Percentiles rank a stretch among this genome's conserved stretches.
These are phyloP conservation scores for Tetradesmus lagerheimii DNA, from an alignment of 139 green algal species.

Conservation along the genomic window DNA sequence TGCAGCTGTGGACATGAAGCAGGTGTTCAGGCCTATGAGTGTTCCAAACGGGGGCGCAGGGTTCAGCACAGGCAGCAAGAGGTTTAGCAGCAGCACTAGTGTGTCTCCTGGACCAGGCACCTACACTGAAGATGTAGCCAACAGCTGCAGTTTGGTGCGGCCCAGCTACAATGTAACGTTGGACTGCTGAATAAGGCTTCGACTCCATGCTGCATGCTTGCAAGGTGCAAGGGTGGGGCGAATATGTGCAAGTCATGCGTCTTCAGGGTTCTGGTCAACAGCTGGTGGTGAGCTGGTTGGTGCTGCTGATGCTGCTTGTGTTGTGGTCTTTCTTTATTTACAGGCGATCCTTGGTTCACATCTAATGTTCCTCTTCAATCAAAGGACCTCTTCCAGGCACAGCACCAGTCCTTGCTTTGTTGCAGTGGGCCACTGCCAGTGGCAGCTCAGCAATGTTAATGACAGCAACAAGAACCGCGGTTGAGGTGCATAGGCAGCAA, in stretches of 20 bases:
- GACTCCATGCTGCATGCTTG: too few species aligned
- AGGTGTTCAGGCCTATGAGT: slow-evolving; percentile 17
- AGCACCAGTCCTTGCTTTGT: too few species aligned
- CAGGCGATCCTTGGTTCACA: too few species aligned
- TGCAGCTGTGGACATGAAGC: slow-evolving; percentile 26
- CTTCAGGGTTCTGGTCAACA: too few species aligned
- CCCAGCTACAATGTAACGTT: slow-evolving; percentile 21
- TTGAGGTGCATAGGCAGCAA: background rate
- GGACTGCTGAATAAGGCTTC: background rate
- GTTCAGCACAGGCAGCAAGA: slow-evolving; percentile 1
- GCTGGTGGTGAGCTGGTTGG: too few species aligned
- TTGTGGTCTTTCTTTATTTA: too few species aligned
- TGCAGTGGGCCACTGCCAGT: too few species aligned
- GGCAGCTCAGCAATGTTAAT: background rate
- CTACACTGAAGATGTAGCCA: slow-evolving; percentile 11
- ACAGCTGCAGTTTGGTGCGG: slow-evolving; percentile 12
- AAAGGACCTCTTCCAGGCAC: too few species aligned
- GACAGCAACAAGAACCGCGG: background rate
- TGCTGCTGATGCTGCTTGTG: too few species aligned
- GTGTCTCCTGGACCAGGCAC: slow-evolving; percentile 5
- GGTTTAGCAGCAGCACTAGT: background rate
- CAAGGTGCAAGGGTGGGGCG: too few species aligned
- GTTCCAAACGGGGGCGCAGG: slow-evolving; percentile 3
- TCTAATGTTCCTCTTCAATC: too few species aligned
- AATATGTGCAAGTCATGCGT: too few species aligned